phyloP scores from a whole-genome alignment of 2,329 filamentous ascomycete genomes.

The Thyridium curvatum region DNA sequence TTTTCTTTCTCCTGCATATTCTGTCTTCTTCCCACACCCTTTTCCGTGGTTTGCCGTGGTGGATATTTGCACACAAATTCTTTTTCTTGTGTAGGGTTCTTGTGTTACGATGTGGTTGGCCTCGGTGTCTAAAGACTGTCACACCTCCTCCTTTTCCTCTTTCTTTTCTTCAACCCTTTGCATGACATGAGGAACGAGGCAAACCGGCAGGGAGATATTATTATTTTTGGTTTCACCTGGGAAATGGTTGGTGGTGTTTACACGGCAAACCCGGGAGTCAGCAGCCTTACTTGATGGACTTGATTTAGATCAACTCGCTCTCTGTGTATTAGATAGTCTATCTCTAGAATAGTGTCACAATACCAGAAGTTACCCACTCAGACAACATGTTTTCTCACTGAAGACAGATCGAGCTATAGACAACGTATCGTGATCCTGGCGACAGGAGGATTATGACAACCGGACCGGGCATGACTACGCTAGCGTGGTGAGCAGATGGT shows the following conservation, averaged over 20 bases:
- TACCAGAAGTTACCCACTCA: slow-evolving; percentile 66
- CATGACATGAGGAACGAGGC: slow-evolving; percentile 5
- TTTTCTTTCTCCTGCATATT: slow-evolving; percentile 3
- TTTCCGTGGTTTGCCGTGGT: slow-evolving; percentile 2
- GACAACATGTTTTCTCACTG: slow-evolving; percentile 5
- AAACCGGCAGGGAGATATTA: background rate
- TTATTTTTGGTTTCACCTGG: background rate
- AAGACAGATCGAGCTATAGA: too few relatives aligned
- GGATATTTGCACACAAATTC: background rate
- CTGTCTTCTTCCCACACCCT: slow-evolving; percentile 16
- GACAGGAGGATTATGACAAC: too few relatives aligned
- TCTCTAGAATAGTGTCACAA: slow-evolving; percentile 36
- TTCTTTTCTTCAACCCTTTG: slow-evolving; percentile 1
- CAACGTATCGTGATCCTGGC: too few relatives aligned
- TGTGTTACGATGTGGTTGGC: slow-evolving; percentile 15
- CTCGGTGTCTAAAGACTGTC: background rate
- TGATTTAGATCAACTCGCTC: slow-evolving; percentile 49
- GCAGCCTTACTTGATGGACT: slow-evolving; percentile 11
- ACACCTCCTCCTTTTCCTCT: slow-evolving; percentile 3
- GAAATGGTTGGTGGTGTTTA: background rate
- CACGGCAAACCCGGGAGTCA: slow-evolving; percentile 9
- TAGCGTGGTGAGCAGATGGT: too few relatives aligned
- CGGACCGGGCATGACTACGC: too few relatives aligned
- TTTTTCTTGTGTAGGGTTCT: slow-evolving; percentile 10
- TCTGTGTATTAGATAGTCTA: slow-evolving; percentile 54